These are phyloP conservation scores for Cercospora zeae-maydis DNA, from an alignment of 2,329 filamentous ascomycete genomes.

Conservation along the genomic window DNA sequence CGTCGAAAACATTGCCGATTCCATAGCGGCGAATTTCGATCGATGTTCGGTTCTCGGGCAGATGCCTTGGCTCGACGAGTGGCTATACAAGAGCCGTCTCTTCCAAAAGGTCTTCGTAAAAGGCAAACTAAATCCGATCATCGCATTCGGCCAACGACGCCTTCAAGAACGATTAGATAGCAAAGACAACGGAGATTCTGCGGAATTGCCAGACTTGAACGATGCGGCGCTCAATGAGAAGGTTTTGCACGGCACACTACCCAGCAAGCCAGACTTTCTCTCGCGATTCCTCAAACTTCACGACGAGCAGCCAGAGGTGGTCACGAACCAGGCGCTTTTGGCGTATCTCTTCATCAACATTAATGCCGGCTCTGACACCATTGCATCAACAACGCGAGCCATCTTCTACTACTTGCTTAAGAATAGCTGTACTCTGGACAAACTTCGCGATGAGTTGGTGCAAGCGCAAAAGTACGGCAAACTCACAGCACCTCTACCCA, in stretches of 20 bases:
- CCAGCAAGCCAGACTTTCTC: conserved; percentile 31
- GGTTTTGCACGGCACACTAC: conserved; percentile 25
- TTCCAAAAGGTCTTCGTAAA: conserved; percentile 26
- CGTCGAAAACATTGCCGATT: conserved; percentile 18
- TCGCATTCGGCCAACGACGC: conserved; percentile 27
- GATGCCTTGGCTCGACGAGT: conserved; percentile 32
- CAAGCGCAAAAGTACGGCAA: conserved; percentile 13
- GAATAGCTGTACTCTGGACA: conserved; percentile 3
- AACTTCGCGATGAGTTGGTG: conserved; percentile 19
- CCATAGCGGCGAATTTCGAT: conserved; percentile 27
- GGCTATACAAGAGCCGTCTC: conserved; percentile 28
- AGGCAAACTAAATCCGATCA: conserved; percentile 23
- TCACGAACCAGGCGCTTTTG: conserved; percentile 26
- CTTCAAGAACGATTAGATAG: conserved; percentile 24
- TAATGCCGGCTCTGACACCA: conserved; percentile 29
- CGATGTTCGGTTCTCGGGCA: conserved; percentile 29
- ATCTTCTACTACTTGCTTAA: conserved; percentile 19
- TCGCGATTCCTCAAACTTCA: conserved; percentile 29
- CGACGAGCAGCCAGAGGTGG: conserved; percentile 27
- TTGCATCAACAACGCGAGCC: conserved; percentile 14
- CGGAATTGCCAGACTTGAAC: conserved; percentile 4
- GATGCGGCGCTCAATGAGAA: conserved; percentile 24
- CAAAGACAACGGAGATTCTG: conserved; percentile 9
- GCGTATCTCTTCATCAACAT: conserved; percentile 30
- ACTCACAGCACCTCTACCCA: conserved; percentile 20